phyloP scores from a whole-genome alignment of 1,139 yeast genomes.

The Protomyces pachydermus region DNA sequence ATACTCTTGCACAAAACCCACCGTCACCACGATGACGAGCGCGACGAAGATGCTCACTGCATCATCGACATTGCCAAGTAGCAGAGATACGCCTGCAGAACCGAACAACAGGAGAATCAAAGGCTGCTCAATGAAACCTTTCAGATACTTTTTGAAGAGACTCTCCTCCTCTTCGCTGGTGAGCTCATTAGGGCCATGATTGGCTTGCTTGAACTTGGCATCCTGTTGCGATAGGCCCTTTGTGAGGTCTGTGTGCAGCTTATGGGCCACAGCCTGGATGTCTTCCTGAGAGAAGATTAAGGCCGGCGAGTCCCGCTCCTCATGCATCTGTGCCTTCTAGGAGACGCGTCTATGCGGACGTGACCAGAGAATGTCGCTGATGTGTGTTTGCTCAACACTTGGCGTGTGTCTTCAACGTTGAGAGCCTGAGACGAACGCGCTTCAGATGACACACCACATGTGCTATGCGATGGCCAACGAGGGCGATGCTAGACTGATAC shows the following conservation, averaged over 20 bases:
- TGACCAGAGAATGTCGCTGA: too few species aligned
- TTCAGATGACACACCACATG: too few species aligned
- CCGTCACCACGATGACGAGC: conserved; percentile 39
- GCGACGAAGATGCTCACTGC: conserved; percentile 53
- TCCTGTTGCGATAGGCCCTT: conserved; percentile 18
- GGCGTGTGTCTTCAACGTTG: too few species aligned
- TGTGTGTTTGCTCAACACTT: too few species aligned
- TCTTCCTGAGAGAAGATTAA: conserved; percentile 7
- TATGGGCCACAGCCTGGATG: conserved; percentile 16
- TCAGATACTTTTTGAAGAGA: conserved; percentile 59
- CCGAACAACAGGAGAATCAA: conserved; percentile 79
- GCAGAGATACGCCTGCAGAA: conserved; percentile 73
- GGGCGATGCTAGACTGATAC: too few species aligned
- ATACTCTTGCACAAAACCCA: conserved; percentile 94
- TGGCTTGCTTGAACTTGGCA: conserved; percentile 48
- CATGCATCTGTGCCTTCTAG: background rate
- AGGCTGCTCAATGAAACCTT: conserved; percentile 83
- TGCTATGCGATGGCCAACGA: too few species aligned
- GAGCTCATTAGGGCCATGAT: conserved; percentile 76
- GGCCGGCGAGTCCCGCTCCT: conserved; percentile 25
- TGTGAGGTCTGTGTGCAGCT: conserved; percentile 13
- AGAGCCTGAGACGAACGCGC: too few species aligned
- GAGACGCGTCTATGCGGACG: background rate
- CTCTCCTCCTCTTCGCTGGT: conserved; percentile 70
- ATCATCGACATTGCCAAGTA: conserved; percentile 92